Evolutionary conservation across 805 yeast genomes (phyloP).

Genomic region (Grigorovia transvaalensis): DNA sequence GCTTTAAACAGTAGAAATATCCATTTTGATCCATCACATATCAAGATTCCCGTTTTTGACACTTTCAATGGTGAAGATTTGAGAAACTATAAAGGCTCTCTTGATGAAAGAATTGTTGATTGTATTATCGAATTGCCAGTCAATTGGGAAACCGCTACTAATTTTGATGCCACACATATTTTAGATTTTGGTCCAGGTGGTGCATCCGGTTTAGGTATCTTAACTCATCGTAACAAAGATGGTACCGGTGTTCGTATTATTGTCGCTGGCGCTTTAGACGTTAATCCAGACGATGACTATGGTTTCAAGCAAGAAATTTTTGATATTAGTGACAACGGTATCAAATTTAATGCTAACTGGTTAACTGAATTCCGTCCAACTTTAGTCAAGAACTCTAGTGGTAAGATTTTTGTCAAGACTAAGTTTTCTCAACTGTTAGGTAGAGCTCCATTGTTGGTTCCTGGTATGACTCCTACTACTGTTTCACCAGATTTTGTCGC

Average conservation of each 20-base stretch:
- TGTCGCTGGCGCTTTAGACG: slow-evolving; percentile 83
- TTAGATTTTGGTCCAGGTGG: slow-evolving; percentile 99
- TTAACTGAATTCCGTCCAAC: slow-evolving; percentile 77
- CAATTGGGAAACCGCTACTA: slow-evolving; percentile 87
- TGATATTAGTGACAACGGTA: slow-evolving; percentile 50
- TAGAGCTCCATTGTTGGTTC: slow-evolving; percentile 92
- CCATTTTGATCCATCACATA: slow-evolving; percentile 41
- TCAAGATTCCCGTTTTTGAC: slow-evolving; percentile 83
- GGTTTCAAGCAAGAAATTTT: slow-evolving; percentile 95
- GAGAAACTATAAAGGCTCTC: slow-evolving; percentile 42
- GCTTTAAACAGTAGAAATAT: slow-evolving; percentile 56
- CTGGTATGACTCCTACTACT: slow-evolving; percentile 99
- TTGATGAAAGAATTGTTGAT: slow-evolving; percentile 61
- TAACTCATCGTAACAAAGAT: slow-evolving; percentile 95
- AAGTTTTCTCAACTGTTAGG: slow-evolving; percentile 87
- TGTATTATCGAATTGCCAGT: slow-evolving; percentile 86
- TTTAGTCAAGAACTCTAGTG: slow-evolving; percentile 61
- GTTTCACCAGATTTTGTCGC: slow-evolving; percentile 91
- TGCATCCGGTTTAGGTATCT: slow-evolving; percentile 87
- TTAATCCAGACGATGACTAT: slow-evolving; percentile 64
- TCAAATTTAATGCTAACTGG: slow-evolving; percentile 88
- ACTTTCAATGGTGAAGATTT: slow-evolving; percentile 79
- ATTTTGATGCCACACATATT: slow-evolving; percentile 74
- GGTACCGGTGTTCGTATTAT: slow-evolving; percentile 96
- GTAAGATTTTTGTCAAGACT: slow-evolving; percentile 81